Evolutionary conservation across 495 filamentous ascomycete species (phyloP), one percentile per base, ranked within the genome.

Genomic region (Aspergillus bertholletiae): DNA sequence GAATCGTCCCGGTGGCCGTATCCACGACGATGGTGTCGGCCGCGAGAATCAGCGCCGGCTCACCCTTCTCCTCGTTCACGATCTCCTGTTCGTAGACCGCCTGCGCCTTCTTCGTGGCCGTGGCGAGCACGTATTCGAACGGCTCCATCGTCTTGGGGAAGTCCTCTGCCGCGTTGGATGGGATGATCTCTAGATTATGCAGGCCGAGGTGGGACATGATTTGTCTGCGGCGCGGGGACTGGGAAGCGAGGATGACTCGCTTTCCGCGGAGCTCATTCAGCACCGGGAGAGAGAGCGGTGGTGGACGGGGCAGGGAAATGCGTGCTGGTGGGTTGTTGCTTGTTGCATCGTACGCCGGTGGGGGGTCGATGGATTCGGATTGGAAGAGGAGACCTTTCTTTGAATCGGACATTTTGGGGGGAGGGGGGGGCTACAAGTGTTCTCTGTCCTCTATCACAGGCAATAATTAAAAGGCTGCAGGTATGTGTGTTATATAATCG

Each of bases 1-100:
- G 75, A 34, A 97, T 88, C 51, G 77, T 65, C 0, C 92, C 94
- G 0, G 71, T 61, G 0, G 48, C 21, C 0, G 59, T 50, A 27
- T 86, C 86, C 8, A 93, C 89, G 59, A 97, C 88, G 24, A 98
- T 76, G 2, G 94, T 98, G 65, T 97, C 94, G 1, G 94, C 94
- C 1, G 92, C 89, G 23, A 98, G 80, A 34, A 98, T 88, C 0
- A 98, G 75, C 9, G 81, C 88, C 0, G 91, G 93, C 57, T 97
- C 94, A 47, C 82, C 82, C 49, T 71, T 72, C 17, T 58, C 62
- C 18, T 73, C 64, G 51, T 85, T 84, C 53, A 84, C 69, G 46
- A 92, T 74, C 37, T 86, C 84, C 15, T 77, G 68, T 13, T 73
- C 63, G 78, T 98, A 98, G 7, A 97, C 90, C 22, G 84, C 76